Conservation (phyloP, 1,139 yeast genomes). For the Candida sp. region DNA sequence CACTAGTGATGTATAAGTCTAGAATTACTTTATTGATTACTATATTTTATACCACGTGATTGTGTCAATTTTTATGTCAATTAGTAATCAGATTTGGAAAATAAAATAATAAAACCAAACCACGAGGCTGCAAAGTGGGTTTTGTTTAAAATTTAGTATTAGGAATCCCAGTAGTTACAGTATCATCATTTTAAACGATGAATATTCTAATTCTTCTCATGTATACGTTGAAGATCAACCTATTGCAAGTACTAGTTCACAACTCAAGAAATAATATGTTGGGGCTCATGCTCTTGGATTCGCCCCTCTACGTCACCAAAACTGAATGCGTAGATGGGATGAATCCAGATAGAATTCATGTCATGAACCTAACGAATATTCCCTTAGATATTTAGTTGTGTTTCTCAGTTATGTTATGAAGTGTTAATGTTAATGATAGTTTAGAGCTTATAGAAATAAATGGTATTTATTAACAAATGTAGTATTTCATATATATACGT, state of each 20-base stretch:
- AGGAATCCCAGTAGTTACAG: too few species aligned
- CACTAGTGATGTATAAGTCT: too few species aligned
- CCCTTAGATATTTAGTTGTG: neutral
- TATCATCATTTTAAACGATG: slow-evolving; percentile 23
- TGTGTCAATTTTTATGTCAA: neutral
- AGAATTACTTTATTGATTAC: too few species aligned
- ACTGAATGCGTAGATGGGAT: neutral
- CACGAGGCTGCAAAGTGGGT: too few species aligned
- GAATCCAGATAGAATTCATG: neutral
- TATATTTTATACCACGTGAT: neutral
- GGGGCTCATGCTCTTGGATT: neutral
- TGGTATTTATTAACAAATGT: too few species aligned
- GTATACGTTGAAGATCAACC: slow-evolving; percentile 35
- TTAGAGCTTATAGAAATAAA: too few species aligned
- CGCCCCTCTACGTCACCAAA: neutral
- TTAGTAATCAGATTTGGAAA: too few species aligned
- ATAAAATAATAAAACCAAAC: too few species aligned
- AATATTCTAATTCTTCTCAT: slow-evolving; percentile 30
- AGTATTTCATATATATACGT: too few species aligned
- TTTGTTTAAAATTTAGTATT: too few species aligned
- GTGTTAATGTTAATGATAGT: too few species aligned
- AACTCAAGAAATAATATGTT: slow-evolving; percentile 22
- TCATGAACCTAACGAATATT: neutral
- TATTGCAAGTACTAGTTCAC: slow-evolving; percentile 34
- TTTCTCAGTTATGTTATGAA: too few species aligned